Percentiles rank a stretch among this genome's conserved stretches.
These are phyloP conservation scores for Candida sakaeoensis DNA, from an alignment of 805 yeast species.

Conservation along the genomic window DNA sequence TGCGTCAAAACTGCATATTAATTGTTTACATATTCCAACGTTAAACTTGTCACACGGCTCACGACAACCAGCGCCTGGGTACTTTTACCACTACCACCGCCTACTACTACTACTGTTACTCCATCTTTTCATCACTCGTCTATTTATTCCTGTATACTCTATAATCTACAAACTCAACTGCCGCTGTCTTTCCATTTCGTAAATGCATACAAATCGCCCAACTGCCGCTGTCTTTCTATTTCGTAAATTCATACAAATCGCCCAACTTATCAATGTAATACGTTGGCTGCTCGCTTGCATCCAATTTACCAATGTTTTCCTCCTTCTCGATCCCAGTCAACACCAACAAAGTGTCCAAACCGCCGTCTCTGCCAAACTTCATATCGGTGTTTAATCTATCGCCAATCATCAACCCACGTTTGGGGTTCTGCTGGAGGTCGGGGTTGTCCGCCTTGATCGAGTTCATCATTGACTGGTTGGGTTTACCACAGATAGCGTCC, in stretches of 20 bases:
- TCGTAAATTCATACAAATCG: constrained; percentile 59
- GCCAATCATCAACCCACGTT: constrained; percentile 84
- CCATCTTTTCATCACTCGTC: too few species aligned
- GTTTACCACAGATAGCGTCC: constrained; percentile 84
- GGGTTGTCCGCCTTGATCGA: constrained; percentile 68
- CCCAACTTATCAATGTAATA: constrained; percentile 70
- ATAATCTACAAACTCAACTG: too few species aligned
- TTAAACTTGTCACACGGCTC: too few species aligned
- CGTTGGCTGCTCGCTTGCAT: constrained; percentile 51
- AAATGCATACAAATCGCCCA: too few species aligned
- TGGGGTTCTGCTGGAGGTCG: constrained; percentile 45
- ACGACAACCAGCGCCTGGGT: too few species aligned
- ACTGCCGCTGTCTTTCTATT: constrained; percentile 1
- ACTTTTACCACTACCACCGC: too few species aligned
- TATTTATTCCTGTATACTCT: too few species aligned
- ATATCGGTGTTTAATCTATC: constrained; percentile 95
- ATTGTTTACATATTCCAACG: too few species aligned
- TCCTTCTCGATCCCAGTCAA: constrained; percentile 89
- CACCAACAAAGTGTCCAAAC: constrained; percentile 81
- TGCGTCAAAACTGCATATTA: too few species aligned
- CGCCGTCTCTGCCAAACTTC: constrained; percentile 85
- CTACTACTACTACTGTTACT: too few species aligned
- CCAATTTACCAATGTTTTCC: constrained; percentile 45
- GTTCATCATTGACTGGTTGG: constrained; percentile 84
- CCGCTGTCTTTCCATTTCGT: too few species aligned